Percentiles rank a stretch among this genome's conserved stretches.
phyloP scores from a whole-genome alignment of 345 rosid species.

The Triadica sebifera region DNA sequence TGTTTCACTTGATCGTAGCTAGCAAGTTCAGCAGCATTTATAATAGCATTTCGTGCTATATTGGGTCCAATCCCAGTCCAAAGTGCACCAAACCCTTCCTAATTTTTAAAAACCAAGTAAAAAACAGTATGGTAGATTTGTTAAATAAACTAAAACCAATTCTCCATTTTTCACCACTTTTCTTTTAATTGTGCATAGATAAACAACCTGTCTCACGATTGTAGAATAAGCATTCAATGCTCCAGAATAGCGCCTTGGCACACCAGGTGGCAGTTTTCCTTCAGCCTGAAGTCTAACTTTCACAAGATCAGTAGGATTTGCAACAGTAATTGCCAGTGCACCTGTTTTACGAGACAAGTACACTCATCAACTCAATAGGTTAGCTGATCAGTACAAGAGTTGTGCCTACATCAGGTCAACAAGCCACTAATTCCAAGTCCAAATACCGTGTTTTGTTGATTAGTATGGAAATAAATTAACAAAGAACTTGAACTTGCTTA shows the following conservation, averaged over 20 bases:
- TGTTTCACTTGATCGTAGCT: constrained; percentile 96
- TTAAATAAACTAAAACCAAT: constrained; percentile 6
- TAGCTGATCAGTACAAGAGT: neutral
- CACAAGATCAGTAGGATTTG: constrained; percentile 99
- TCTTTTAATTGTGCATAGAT: constrained; percentile 21
- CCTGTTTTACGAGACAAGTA: constrained; percentile 47
- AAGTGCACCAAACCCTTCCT: constrained; percentile 93
- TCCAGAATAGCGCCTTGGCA: constrained; percentile 91
- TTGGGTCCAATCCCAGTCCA: constrained; percentile 99
- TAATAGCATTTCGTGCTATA: constrained; percentile 84
- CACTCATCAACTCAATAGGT: neutral
- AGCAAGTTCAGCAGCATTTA: constrained; percentile 98
- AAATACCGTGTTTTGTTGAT: neutral
- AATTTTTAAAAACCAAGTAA: constrained; percentile 24
- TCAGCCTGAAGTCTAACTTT: constrained; percentile 99
- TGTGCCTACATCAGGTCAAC: neutral
- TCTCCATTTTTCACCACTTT: neutral
- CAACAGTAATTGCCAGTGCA: constrained; percentile 75
- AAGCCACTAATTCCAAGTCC: neutral
- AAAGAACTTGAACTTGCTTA: neutral
- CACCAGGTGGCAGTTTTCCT: constrained; percentile 93
- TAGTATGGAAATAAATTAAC: neutral
- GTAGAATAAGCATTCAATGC: constrained; percentile 92
- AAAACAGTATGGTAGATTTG: constrained; percentile 12
- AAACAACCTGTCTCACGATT: constrained; percentile 77